phyloP scores from a whole-genome alignment of 78 protist genomes.

The Creolimax fragrantissima region DNA sequence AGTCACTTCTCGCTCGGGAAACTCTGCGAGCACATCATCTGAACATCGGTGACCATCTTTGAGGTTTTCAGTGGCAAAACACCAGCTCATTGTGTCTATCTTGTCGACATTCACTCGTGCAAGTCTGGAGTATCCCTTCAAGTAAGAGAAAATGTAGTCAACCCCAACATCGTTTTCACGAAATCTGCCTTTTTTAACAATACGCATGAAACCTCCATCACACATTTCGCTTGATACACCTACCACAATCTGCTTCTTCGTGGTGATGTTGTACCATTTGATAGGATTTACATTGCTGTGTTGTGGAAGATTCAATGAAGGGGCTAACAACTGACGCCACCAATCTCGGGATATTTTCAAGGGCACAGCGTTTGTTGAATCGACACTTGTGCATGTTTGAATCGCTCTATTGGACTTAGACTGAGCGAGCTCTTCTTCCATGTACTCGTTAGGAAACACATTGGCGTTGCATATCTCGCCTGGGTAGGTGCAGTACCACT shows the following conservation, averaged over 20 bases:
- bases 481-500: not conserved
- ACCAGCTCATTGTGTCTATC: not conserved
- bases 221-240: not conserved
- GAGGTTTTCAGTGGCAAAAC: not conserved
- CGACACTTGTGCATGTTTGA: not conserved
- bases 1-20: not conserved
- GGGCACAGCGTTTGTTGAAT: not conserved
- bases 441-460: not conserved
- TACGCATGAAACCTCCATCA: not conserved
- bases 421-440: not conserved
- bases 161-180: not conserved
- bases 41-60: not conserved
- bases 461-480: not conserved
- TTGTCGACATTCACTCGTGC: not conserved
- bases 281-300: not conserved
- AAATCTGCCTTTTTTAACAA: not conserved
- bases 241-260: not conserved
- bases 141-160: not conserved
- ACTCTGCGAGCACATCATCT: not conserved
- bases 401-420: not conserved
- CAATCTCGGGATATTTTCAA: not conserved
- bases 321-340: not conserved
- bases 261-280: not conserved
- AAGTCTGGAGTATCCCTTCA: not conserved
- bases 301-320: not conserved